Base-by-base conservation (phyloP, 768 basidiomycete species). In the Trametes maxima region DNA sequence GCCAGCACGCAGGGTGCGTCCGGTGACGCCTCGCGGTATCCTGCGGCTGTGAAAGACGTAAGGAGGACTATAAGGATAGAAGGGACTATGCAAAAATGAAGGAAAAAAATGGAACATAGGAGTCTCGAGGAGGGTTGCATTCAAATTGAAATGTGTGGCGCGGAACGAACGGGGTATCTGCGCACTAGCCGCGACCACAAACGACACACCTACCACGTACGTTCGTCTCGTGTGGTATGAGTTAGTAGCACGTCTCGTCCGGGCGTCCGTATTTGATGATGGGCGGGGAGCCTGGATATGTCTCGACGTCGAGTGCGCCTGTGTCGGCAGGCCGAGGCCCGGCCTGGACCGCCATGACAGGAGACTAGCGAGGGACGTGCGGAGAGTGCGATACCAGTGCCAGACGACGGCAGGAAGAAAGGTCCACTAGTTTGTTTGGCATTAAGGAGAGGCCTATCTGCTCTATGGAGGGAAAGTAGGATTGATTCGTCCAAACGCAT, bases 401-500 rank as follows among this genome's bases (percentile, higher is more conserved):
- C 13, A 33, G 47, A 17, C 13, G n/a, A 16, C 10, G 14, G 25
- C 24, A 13, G 28, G 28, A 17, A 16, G 1, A 17, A n/a, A 13
- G 25, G 47, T 14, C 40, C 13, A 17, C 16, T 24, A 4, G 12
- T 36, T 12, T 47, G 19, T 45, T 17, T 33, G 5, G 45, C 55
- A 46, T 56, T 24, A 39, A 19, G 19, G 22, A 10, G 10, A 21
- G 22, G 25, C 48, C 19, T 43, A 17, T 11, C 19, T 46, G 24
- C 33, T 55, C 43, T 59, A 64, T 33, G 39, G 17, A 56, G 62
- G 40, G 49, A 59, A 54, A 14, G 46, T 40, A 58, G 40, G 22
- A 62, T 62, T 58, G 52, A 47, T 50, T 51, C 14, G 57, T 43
- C 57, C 42, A 53, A 17, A 39, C 40, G 62, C 57, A 59, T 64